Percentiles rank a stretch among this genome's conserved stretches.
phyloP scores from a whole-genome alignment of 331 rosid species.

The Quercus lobata region DNA sequence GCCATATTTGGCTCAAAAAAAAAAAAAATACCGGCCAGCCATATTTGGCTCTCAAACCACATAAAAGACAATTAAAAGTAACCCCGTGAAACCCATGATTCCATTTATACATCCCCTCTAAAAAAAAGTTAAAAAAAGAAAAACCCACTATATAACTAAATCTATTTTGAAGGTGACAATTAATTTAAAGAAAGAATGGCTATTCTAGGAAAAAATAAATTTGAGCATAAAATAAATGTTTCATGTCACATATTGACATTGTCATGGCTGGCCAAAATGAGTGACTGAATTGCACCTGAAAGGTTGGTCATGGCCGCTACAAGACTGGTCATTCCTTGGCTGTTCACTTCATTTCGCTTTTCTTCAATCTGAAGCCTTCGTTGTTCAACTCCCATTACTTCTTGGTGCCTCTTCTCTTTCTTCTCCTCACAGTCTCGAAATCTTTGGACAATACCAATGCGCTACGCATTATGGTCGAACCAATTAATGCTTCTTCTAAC shows the following conservation, averaged over 20 bases:
- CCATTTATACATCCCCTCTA: too few relatives aligned
- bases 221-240: neutral
- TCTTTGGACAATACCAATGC: constrained; percentile 38
- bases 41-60: too few relatives aligned
- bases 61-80: too few relatives aligned
- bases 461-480: constrained; percentile 49
- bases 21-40: too few relatives aligned
- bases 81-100: too few relatives aligned
- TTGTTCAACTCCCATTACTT: constrained; percentile 36
- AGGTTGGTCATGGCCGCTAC: too few relatives aligned
- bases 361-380: constrained; percentile 51
- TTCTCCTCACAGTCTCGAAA: constrained; percentile 44
- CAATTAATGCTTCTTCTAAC: constrained; percentile 25
- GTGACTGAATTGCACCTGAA: constrained; percentile 28
- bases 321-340: too few relatives aligned
- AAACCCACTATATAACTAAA: too few relatives aligned
- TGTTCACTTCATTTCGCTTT: constrained; percentile 34
- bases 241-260: constrained; percentile 20
- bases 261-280: constrained; percentile 38
- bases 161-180: neutral
- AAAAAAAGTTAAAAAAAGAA: too few relatives aligned
- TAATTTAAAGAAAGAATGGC: neutral
- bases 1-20: too few relatives aligned
- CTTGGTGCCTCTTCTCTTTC: constrained; percentile 53
- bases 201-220: neutral